These are phyloP conservation scores for Salix caprea DNA, from an alignment of 345 rosid genomes.

Conservation along the genomic window DNA sequence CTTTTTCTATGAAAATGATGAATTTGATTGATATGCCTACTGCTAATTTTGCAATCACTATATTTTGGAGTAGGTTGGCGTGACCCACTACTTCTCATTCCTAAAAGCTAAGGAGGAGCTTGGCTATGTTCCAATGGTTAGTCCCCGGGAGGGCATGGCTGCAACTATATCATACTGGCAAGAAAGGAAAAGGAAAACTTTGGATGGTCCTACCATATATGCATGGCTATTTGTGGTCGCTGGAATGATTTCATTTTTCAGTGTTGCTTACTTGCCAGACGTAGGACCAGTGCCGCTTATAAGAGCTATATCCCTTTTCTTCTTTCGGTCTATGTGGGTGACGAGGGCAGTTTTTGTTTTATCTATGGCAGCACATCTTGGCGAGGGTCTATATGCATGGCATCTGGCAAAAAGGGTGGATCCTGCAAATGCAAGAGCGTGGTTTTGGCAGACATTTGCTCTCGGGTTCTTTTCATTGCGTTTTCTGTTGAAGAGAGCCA, in stretches of 20 bases:
- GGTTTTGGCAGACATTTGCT: slow-evolving; percentile 82
- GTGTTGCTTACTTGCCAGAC: slow-evolving; percentile 60
- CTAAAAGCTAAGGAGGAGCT: slow-evolving; percentile 89
- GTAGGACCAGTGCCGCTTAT: slow-evolving; percentile 59
- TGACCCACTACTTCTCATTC: slow-evolving; percentile 83
- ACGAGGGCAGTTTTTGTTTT: slow-evolving; percentile 38
- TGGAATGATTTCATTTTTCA: slow-evolving; percentile 50
- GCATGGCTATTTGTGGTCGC: slow-evolving; percentile 45
- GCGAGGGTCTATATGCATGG: slow-evolving; percentile 63
- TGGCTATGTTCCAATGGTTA: slow-evolving; percentile 78
- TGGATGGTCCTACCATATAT: slow-evolving; percentile 66
- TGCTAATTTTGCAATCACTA: neutral
- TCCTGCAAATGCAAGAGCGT: slow-evolving; percentile 63
- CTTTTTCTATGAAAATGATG: neutral
- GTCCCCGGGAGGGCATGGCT: slow-evolving; percentile 80
- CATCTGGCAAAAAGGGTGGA: slow-evolving; percentile 58
- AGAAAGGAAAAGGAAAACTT: slow-evolving; percentile 54
- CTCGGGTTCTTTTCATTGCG: slow-evolving; percentile 67
- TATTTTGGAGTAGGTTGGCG: slow-evolving; percentile 58
- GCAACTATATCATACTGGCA: slow-evolving; percentile 77
- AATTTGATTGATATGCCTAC: neutral
- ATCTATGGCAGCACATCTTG: slow-evolving; percentile 38
- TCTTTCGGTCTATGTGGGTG: slow-evolving; percentile 47
- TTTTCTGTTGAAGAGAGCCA: slow-evolving; percentile 56
- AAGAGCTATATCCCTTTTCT: slow-evolving; percentile 46